These are phyloP conservation scores for Plantago lanceolata DNA, from an alignment of 305 asterid species.

Conservation along the genomic window DNA sequence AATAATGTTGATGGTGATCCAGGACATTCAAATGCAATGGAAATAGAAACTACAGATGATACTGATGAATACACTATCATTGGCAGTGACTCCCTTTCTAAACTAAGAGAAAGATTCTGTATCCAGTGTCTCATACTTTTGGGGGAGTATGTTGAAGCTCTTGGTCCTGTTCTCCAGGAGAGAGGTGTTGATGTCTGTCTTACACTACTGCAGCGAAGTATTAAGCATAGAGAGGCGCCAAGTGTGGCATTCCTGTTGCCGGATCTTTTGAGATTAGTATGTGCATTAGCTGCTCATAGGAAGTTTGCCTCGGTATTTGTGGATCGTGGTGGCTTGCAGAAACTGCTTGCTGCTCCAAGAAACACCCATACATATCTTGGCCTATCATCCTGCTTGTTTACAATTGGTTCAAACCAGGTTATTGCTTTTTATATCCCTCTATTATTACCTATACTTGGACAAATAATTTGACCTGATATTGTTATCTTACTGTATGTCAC, in stretches of 20 bases:
- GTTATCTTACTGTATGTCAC: constrained; percentile 4
- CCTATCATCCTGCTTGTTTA: constrained; percentile 85
- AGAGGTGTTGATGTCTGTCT: constrained; percentile 97
- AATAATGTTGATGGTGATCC: constrained; percentile 47
- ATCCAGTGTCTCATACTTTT: constrained; percentile 83
- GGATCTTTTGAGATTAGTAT: constrained; percentile 84
- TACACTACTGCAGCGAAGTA: constrained; percentile 66
- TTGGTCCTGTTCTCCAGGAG: constrained; percentile 96
- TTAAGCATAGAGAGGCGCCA: constrained; percentile 64
- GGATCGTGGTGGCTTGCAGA: constrained; percentile 95
- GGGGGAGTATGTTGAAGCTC: constrained; percentile 99
- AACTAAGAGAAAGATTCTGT: constrained; percentile 84
- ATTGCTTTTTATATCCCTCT: constrained; percentile 12
- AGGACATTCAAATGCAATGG: constrained; percentile 44
- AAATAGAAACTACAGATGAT: constrained; percentile 58
- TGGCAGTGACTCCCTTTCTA: constrained; percentile 65
- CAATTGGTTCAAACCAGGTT: constrained; percentile 96
- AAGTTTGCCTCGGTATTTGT: constrained; percentile 91
- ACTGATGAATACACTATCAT: constrained; percentile 50
- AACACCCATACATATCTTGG: constrained; percentile 66
- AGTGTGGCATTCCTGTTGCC: constrained; percentile 48
- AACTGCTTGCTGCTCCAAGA: constrained; percentile 79
- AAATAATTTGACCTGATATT: background rate
- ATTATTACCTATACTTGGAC: constrained; percentile 3
- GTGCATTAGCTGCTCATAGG: constrained; percentile 94